These are phyloP conservation scores for Aureobasidium mangrovei DNA, from an alignment of 2,329 filamentous ascomycete species.

Conservation along the genomic window DNA sequence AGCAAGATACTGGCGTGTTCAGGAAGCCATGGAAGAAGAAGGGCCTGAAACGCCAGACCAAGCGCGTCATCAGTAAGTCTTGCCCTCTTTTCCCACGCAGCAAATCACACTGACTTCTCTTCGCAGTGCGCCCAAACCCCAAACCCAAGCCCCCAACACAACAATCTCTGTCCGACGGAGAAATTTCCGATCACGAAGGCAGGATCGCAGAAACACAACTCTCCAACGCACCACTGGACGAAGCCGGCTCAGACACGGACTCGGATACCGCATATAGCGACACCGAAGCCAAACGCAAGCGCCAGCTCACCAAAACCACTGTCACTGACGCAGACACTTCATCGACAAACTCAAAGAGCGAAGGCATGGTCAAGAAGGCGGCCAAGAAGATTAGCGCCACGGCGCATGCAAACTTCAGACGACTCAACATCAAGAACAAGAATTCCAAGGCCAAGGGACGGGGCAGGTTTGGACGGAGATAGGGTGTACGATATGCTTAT, in stretches of 20 bases:
- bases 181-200: conserved; percentile 4
- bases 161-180: background rate
- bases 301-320: background rate
- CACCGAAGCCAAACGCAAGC: conserved; percentile 7
- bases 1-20: conserved; percentile 47
- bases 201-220: conserved; percentile 13
- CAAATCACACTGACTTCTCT: background rate
- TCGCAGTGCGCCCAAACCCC: conserved; percentile 22
- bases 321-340: conserved; percentile 20
- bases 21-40: conserved; percentile 69
- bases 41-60: conserved; percentile 70
- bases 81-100: background rate
- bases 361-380: conserved; percentile 27
- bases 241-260: conserved; percentile 3
- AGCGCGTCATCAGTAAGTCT: conserved; percentile 47
- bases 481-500: background rate
- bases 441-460: conserved; percentile 35
- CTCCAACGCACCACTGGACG: background rate
- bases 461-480: conserved; percentile 29
- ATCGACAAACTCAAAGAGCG: conserved; percentile 14
- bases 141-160: conserved; percentile 21
- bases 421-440: conserved; percentile 44
- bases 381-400: conserved; percentile 37
- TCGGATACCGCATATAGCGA: conserved; percentile 10
- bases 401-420: conserved; percentile 40